These are phyloP conservation scores for Psilocybe mexicana DNA, from an alignment of 1,284 basidiomycete genomes.

Conservation along the genomic window DNA sequence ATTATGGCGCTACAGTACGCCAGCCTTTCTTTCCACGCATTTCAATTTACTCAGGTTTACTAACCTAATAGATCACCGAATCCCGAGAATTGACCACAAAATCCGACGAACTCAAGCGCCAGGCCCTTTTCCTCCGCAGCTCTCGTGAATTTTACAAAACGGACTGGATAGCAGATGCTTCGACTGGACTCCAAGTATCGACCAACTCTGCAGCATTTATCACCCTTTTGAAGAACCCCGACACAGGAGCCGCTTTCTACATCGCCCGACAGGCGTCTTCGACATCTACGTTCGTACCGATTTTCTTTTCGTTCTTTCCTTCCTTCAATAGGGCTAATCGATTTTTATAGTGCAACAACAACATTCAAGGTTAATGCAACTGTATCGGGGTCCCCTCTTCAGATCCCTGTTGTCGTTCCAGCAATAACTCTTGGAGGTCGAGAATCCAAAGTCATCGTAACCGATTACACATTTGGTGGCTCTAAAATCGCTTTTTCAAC, in stretches of 20 bases:
- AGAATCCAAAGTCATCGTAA: slow-evolving; percentile 69
- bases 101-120: slow-evolving; percentile 72
- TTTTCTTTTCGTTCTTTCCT: not conserved
- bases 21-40: not conserved
- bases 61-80: slow-evolving; percentile 53
- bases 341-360: slow-evolving; percentile 40
- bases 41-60: not conserved
- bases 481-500: slow-evolving; percentile 64
- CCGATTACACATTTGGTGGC: slow-evolving; percentile 64
- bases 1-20: slow-evolving; percentile 60
- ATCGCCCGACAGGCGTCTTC: slow-evolving; percentile 68
- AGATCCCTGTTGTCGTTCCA: slow-evolving; percentile 52
- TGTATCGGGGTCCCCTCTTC: slow-evolving; percentile 49
- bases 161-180: slow-evolving; percentile 66
- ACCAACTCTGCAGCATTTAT: slow-evolving; percentile 55
- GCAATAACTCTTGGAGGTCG: slow-evolving; percentile 63
- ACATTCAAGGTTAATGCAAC: slow-evolving; percentile 59
- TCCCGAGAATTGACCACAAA: slow-evolving; percentile 69
- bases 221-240: slow-evolving; percentile 68
- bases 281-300: slow-evolving; percentile 56
- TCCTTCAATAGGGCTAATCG: not conserved
- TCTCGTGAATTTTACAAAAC: slow-evolving; percentile 78
- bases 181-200: slow-evolving; percentile 47
- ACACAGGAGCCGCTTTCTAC: slow-evolving; percentile 65
- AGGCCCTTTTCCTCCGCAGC: slow-evolving; percentile 74